Percentiles rank a stretch among this genome's conserved stretches.
These are phyloP conservation scores for Blastocystis sp. DNA, from an alignment of 352 stramenopile genomes.

Conservation along the genomic window DNA sequence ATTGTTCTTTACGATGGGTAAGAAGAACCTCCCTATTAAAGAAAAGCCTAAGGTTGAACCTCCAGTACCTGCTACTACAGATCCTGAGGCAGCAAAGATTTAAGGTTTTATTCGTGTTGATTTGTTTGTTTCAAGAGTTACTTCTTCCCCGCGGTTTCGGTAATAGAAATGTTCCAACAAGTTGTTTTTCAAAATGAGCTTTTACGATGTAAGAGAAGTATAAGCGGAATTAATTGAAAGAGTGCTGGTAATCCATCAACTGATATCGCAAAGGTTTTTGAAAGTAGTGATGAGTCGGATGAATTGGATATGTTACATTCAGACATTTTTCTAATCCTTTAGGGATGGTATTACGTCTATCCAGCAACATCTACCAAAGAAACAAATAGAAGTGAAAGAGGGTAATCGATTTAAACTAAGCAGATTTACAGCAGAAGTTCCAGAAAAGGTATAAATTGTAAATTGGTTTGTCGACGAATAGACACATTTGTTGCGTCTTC, in stretches of 20 bases:
- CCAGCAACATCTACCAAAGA: neutral
- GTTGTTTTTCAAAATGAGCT: neutral
- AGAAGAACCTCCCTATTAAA: neutral
- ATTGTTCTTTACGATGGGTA: neutral
- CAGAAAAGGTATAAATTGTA: neutral
- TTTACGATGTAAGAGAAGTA: neutral
- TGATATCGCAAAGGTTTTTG: constrained; percentile 25
- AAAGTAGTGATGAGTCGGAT: constrained; percentile 41
- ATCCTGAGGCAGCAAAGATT: no score
- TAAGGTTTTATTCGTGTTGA: no score
- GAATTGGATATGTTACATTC: constrained; percentile 37
- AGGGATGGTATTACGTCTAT: neutral
- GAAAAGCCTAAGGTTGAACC: neutral
- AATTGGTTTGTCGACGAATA: neutral
- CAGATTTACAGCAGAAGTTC: neutral
- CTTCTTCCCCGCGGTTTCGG: no score
- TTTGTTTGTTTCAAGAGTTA: no score
- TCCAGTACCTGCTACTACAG: no score
- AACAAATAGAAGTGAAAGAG: neutral
- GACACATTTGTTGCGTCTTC: constrained; percentile 19
- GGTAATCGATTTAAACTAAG: constrained; percentile 41
- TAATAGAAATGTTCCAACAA: no score
- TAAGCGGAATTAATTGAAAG: neutral
- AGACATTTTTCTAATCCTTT: neutral
- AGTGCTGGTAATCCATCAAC: neutral